These are phyloP conservation scores for Helicostylum pulchrum DNA, from an alignment of 192 early-diverging fungal genomes.

Conservation along the genomic window DNA sequence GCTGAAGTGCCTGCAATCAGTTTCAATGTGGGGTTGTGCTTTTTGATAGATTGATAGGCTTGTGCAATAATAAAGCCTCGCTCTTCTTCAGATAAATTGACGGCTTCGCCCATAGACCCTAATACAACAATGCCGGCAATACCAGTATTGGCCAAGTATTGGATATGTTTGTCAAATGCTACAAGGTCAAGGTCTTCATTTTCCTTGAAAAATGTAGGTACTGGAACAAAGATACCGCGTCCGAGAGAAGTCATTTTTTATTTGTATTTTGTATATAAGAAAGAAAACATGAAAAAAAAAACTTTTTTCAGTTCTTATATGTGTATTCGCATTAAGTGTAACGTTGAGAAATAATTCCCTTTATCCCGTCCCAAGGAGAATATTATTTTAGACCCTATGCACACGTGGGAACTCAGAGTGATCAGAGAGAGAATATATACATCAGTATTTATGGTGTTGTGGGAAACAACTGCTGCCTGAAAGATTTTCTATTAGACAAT, in stretches of 20 bases:
- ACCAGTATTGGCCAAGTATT: constrained; percentile 30
- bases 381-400: too few species aligned
- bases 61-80: constrained; percentile 17
- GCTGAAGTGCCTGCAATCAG: constrained; percentile 32
- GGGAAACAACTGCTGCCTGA: too few species aligned
- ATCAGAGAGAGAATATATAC: too few species aligned
- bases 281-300: too few species aligned
- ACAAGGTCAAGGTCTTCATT: constrained; percentile 40
- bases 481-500: too few species aligned
- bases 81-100: constrained; percentile 35
- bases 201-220: constrained; percentile 36
- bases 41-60: constrained; percentile 14
- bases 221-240: constrained; percentile 36
- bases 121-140: constrained; percentile 34
- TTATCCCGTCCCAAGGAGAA: too few species aligned
- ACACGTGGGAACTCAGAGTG: too few species aligned
- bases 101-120: constrained; percentile 38
- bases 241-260: constrained; percentile 16
- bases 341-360: too few species aligned
- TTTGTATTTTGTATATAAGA: too few species aligned
- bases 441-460: too few species aligned
- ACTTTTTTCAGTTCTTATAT: too few species aligned
- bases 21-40: constrained; percentile 23
- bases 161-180: constrained; percentile 33
- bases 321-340: too few species aligned